These are phyloP conservation scores for Boletus tylopilopsis DNA, from an alignment of 768 basidiomycete genomes.

Conservation along the genomic window DNA sequence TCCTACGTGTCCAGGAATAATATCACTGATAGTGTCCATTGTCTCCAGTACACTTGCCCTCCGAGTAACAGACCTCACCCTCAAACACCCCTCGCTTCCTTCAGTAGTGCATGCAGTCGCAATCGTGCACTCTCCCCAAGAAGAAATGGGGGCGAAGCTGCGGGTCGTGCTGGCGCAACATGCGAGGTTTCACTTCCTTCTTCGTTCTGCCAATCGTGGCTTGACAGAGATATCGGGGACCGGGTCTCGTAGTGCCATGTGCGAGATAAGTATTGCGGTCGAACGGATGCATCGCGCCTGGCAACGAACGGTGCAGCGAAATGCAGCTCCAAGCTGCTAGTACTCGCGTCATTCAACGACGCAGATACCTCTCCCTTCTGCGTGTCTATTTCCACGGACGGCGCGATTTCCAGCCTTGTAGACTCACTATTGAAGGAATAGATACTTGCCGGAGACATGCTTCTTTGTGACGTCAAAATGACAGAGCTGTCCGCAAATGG, in stretches of 20 bases:
- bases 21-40: no score
- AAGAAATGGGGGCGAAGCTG: constrained; percentile 1
- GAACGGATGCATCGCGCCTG: neutral
- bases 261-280: constrained; percentile 7
- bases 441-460: neutral
- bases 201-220: neutral
- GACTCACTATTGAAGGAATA: constrained; percentile 9
- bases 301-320: constrained; percentile 10
- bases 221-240: neutral
- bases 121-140: constrained; percentile 9
- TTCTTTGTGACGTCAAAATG: constrained; percentile 12
- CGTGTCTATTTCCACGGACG: neutral
- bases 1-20: no score
- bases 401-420: constrained; percentile 1
- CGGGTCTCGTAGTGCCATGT: constrained; percentile 18
- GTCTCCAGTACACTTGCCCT: no score
- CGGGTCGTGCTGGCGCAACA: neutral
- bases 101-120: constrained; percentile 15
- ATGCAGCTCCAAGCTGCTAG: constrained; percentile 19
- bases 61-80: neutral
- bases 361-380: neutral
- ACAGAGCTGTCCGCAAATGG: constrained; percentile 15
- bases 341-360: constrained; percentile 4
- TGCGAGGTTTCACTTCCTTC: neutral
- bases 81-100: constrained; percentile 12